Percentiles rank a stretch among this genome's conserved stretches.
Evolutionary conservation across 2,329 filamentous ascomycete genomes (phyloP).

Genomic region (Arthroderma uncinatum): DNA sequence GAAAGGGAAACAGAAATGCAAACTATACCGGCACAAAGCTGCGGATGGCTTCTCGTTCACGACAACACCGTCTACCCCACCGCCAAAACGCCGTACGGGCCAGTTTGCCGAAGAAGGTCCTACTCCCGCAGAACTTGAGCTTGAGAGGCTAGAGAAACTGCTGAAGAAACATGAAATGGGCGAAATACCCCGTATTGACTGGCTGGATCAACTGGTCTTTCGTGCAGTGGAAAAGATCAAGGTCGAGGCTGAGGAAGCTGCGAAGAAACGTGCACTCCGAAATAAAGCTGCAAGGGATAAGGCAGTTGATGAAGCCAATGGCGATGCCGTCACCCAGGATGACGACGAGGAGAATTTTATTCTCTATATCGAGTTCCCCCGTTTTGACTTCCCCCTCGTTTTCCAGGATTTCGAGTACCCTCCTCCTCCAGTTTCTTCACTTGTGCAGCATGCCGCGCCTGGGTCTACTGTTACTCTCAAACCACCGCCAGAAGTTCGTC

Average conservation of each 20-base stretch:
- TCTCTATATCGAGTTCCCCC: slow-evolving; percentile 80
- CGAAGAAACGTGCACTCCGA: slow-evolving; percentile 43
- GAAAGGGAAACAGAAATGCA: slow-evolving; percentile 86
- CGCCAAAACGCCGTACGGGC: slow-evolving; percentile 44
- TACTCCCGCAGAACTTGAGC: slow-evolving; percentile 66
- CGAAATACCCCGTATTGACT: slow-evolving; percentile 83
- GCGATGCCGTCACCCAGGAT: slow-evolving; percentile 24
- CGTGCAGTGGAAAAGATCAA: slow-evolving; percentile 73
- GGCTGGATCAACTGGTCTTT: slow-evolving; percentile 92
- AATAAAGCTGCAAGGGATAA: slow-evolving; percentile 27
- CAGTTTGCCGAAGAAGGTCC: slow-evolving; percentile 37
- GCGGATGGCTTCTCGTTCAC: slow-evolving; percentile 78
- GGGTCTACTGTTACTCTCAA: slow-evolving; percentile 62
- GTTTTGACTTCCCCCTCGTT: slow-evolving; percentile 91
- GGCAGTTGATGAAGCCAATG: slow-evolving; percentile 20
- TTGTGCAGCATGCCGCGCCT: slow-evolving; percentile 53
- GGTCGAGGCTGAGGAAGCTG: slow-evolving; percentile 52
- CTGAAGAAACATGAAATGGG: slow-evolving; percentile 99
- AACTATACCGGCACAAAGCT: slow-evolving; percentile 65
- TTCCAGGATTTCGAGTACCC: slow-evolving; percentile 92
- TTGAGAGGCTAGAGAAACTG: slow-evolving; percentile 76
- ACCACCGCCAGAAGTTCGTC: slow-evolving; percentile 75
- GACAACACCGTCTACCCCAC: slow-evolving; percentile 60
- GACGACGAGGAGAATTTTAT: slow-evolving; percentile 58
- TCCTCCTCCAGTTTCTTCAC: slow-evolving; percentile 66